A percentile compares a stretch with the other conserved stretches of the same genome.
phyloP scores from a whole-genome alignment of 2,329 filamentous ascomycete species.

The Niveomyces coronatus region DNA sequence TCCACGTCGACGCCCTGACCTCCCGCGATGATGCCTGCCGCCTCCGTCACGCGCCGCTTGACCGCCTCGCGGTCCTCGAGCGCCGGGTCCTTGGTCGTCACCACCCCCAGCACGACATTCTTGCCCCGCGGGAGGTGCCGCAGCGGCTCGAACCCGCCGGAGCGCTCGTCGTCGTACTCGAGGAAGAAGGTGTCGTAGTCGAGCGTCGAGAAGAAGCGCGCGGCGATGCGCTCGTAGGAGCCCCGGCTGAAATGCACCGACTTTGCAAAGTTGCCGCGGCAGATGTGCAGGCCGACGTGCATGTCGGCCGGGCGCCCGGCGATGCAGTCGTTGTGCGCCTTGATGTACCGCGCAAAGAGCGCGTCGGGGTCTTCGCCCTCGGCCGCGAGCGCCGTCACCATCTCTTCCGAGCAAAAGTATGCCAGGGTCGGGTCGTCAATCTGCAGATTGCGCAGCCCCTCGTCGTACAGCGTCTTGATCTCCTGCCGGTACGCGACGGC shows the following conservation, averaged over 20 bases:
- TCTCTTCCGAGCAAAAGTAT: conserved; percentile 59
- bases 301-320: conserved; percentile 50
- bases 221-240: conserved; percentile 52
- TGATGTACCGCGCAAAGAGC: conserved; percentile 59
- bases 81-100: conserved; percentile 49
- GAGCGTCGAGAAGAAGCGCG: conserved; percentile 48
- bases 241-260: conserved; percentile 54
- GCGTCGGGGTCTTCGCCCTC: conserved; percentile 52
- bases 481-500: conserved; percentile 45
- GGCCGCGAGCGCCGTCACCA: conserved; percentile 47
- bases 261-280: conserved; percentile 49
- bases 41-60: conserved; percentile 42
- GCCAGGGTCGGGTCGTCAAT: conserved; percentile 54
- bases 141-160: conserved; percentile 52
- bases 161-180: conserved; percentile 47
- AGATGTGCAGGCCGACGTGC: conserved; percentile 61
- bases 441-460: conserved; percentile 46
- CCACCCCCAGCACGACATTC: conserved; percentile 51
- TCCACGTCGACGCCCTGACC: conserved; percentile 52
- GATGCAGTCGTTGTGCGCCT: conserved; percentile 63
- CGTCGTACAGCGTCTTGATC: conserved; percentile 42
- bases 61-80: conserved; percentile 46
- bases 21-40: conserved; percentile 55
- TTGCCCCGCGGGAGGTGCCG: conserved; percentile 48
- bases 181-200: conserved; percentile 53